Evolutionary conservation across 495 filamentous ascomycete species (phyloP).

Genomic region (Aspergillus conjunctus): DNA sequence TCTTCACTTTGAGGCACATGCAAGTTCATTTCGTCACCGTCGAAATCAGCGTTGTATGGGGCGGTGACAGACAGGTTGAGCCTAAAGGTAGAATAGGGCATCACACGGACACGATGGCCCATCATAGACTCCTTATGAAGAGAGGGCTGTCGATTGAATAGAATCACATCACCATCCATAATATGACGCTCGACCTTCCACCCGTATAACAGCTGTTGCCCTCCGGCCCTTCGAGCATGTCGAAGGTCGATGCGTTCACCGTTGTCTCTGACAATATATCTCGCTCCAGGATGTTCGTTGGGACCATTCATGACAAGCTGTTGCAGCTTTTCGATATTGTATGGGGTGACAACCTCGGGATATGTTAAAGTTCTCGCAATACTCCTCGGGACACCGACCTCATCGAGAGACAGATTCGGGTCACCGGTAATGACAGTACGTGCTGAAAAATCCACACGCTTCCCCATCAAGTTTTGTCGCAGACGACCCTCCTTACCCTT

Average conservation of each 20-base stretch:
- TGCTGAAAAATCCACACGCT: constrained; percentile 98
- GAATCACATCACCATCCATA: constrained; percentile 92
- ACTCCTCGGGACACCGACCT: constrained; percentile 90
- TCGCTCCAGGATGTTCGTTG: constrained; percentile 89
- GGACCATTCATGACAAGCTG: constrained; percentile 88
- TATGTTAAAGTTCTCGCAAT: constrained; percentile 92
- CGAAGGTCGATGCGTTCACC: constrained; percentile 93
- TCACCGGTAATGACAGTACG: constrained; percentile 99
- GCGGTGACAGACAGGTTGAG: constrained; percentile 97
- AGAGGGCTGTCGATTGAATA: constrained; percentile 99
- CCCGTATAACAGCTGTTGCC: constrained; percentile 85
- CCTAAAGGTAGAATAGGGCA: constrained; percentile 98
- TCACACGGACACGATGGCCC: constrained; percentile 94
- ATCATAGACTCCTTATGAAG: constrained; percentile 99
- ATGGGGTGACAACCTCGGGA: constrained; percentile 95
- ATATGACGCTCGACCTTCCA: constrained; percentile 99
- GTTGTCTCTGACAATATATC: constrained; percentile 89
- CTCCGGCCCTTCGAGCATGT: constrained; percentile 81
- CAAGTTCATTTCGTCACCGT: constrained; percentile 99
- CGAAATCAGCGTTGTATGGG: constrained; percentile 99
- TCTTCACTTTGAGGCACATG: constrained; percentile 98
- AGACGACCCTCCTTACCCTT: constrained; percentile 99
- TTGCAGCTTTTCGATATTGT: constrained; percentile 93
- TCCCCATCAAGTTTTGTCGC: constrained; percentile 98
- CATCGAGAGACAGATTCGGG: constrained; percentile 90